Evolutionary conservation across 2,329 filamentous ascomycete genomes (phyloP).

Genomic region (Botrytis fragariae): DNA sequence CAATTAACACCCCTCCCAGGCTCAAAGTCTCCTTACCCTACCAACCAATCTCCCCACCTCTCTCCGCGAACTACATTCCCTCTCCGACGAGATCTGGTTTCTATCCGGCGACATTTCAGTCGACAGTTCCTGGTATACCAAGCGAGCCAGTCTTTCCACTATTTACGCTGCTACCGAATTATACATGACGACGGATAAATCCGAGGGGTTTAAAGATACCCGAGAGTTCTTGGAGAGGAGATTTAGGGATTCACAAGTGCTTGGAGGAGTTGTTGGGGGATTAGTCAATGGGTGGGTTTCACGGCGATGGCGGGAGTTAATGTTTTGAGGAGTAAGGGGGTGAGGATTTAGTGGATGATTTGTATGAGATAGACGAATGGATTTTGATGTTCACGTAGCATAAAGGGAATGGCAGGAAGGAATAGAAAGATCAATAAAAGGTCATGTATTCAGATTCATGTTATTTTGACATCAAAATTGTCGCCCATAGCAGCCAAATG

Average conservation of each 20-base stretch:
- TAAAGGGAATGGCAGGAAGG: neutral
- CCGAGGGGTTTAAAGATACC: conserved; percentile 71
- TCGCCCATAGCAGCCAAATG: neutral
- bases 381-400: neutral
- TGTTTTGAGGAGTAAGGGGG: conserved; percentile 81
- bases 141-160: conserved; percentile 58
- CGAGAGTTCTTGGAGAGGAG: conserved; percentile 75
- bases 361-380: conserved; percentile 10
- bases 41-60: conserved; percentile 74
- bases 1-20: conserved; percentile 40
- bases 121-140: conserved; percentile 85
- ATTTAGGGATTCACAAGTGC: conserved; percentile 58
- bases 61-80: conserved; percentile 71
- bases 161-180: conserved; percentile 80
- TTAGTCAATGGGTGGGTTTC: conserved; percentile 80
- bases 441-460: conserved; percentile 14
- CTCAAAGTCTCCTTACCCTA: conserved; percentile 85
- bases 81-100: conserved; percentile 92
- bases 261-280: conserved; percentile 60
- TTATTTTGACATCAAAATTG: neutral
- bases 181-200: conserved; percentile 89
- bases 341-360: conserved; percentile 54
- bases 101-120: conserved; percentile 79
- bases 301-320: conserved; percentile 75
- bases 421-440: neutral